A percentile compares a stretch with the other conserved stretches of the same genome.
These are phyloP conservation scores for Curvularia sp. DNA, from an alignment of 2,329 filamentous ascomycete genomes.

Conservation along the genomic window DNA sequence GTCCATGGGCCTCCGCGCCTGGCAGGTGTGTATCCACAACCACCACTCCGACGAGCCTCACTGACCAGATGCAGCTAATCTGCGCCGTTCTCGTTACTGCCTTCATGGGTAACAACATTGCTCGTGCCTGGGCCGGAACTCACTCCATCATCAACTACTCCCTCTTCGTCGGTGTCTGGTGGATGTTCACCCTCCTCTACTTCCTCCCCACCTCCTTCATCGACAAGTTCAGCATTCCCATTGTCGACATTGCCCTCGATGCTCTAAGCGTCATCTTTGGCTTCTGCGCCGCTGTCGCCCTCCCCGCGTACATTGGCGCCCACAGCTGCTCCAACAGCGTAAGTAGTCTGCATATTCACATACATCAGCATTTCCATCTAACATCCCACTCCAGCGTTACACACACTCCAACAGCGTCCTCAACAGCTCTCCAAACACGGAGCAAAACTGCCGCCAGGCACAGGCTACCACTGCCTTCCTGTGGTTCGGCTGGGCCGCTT, in stretches of 20 bases:
- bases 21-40: slow-evolving; percentile 45
- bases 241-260: slow-evolving; percentile 65
- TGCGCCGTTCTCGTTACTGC: slow-evolving; percentile 67
- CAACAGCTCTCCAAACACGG: slow-evolving; percentile 65
- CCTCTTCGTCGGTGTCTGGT: slow-evolving; percentile 73
- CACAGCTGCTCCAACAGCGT: slow-evolving; percentile 71
- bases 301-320: slow-evolving; percentile 71
- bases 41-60: neutral
- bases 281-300: slow-evolving; percentile 72
- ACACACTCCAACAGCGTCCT: slow-evolving; percentile 64
- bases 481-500: slow-evolving; percentile 76
- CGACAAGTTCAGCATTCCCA: slow-evolving; percentile 59
- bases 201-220: slow-evolving; percentile 65
- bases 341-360: slow-evolving; percentile 38
- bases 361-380: neutral
- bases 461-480: slow-evolving; percentile 78
- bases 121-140: slow-evolving; percentile 59
- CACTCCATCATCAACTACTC: slow-evolving; percentile 65
- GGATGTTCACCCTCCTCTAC: slow-evolving; percentile 70
- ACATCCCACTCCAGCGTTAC: slow-evolving; percentile 47
- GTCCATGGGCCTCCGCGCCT: slow-evolving; percentile 51
- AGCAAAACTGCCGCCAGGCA: slow-evolving; percentile 74
- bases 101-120: slow-evolving; percentile 69
- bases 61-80: slow-evolving; percentile 57
- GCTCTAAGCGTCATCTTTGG: slow-evolving; percentile 69